Evolutionary conservation across 306 rosid genomes (phyloP), one percentile per base, ranked within the genome.

Genomic region (Fragaria iinumae): DNA sequence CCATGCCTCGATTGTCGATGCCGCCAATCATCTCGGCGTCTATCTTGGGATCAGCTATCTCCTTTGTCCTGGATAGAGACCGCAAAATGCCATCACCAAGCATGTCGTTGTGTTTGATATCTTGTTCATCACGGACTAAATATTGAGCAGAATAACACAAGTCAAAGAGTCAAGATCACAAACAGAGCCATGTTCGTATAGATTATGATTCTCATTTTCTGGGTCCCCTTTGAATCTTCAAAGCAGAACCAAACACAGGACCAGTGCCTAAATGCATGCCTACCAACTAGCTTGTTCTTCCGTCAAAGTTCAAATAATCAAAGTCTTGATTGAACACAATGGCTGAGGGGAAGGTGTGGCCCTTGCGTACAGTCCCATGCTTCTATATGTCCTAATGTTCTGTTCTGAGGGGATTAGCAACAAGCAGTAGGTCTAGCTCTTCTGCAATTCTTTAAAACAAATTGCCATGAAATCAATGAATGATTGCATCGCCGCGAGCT

Each of bases 401-500:
- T 4, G 44, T 5, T 27, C 38, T 13, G 68, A 34, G 25, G 11
- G 17, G 36, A 5, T 3, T 23, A 59, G 60, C 59, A 6, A 5
- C n/a, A 55, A 55, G 63, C 16, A 2, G 4, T 25, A 27, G 39
- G 18, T 25, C 18, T 0, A 25, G 20, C 39, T 60, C 36, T 60
- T 27, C 67, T 60, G 38, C 67, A 36, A 34, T 32, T 64, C 27
- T 11, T 21, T 9, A 2, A 41, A 39, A 55, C 23, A 53, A 17
- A 72, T 55, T 55, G 41, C 32, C 76, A 36, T 52, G 18, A 53
- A 36, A 34, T n/a, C 7, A 2, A 5, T 62, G 47, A 52, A 72
- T 52, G n/a, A 34, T 52, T 34, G 38, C 65, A 72, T 52, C 65
- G 76, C 65, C 76, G 56, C 71, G 44, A 4, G 53, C n/a, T 8